phyloP scores from a whole-genome alignment of 2,329 filamentous ascomycete species.

The Fusarium musae region DNA sequence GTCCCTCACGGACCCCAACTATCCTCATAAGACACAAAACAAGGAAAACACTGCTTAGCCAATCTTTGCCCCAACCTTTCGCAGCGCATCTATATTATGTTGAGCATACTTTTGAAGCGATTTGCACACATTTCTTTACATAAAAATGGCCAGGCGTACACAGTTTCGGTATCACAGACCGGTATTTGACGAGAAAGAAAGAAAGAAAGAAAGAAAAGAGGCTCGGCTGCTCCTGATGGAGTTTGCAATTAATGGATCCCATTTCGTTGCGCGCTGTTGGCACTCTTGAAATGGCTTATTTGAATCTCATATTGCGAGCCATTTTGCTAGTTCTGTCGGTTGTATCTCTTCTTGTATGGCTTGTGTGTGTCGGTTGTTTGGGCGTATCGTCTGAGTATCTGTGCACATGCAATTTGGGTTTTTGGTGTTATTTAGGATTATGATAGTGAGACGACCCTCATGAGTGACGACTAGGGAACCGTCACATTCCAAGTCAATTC shows the following conservation, averaged over 20 bases:
- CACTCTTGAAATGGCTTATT: slow-evolving; percentile 13
- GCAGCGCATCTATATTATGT: slow-evolving; percentile 31
- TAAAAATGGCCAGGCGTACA: slow-evolving; percentile 25
- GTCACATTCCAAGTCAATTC: slow-evolving; percentile 45
- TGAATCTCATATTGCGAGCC: slow-evolving; percentile 30
- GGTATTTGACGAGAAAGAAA: slow-evolving; percentile 37
- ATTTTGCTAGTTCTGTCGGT: slow-evolving; percentile 7
- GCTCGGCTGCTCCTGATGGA: slow-evolving; percentile 19
- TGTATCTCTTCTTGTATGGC: slow-evolving; percentile 21
- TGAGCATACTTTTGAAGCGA: slow-evolving; percentile 35
- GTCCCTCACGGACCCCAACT: slow-evolving; percentile 50
- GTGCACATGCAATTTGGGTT: slow-evolving; percentile 6
- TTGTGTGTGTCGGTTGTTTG: slow-evolving; percentile 11
- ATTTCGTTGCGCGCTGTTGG: slow-evolving; percentile 18
- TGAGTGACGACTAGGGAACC: slow-evolving; percentile 48
- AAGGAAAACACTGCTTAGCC: slow-evolving; percentile 49
- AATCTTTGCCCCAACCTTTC: slow-evolving; percentile 12
- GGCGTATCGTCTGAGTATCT: slow-evolving; percentile 9
- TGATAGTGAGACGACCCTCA: slow-evolving; percentile 49
- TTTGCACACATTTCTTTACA: slow-evolving; percentile 25
- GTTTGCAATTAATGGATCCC: slow-evolving; percentile 27
- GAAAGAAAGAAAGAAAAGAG: slow-evolving; percentile 20
- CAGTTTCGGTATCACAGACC: slow-evolving; percentile 37
- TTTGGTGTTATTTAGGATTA: slow-evolving; percentile 47
- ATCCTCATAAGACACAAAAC: slow-evolving; percentile 40